Base-by-base conservation (phyloP, 352 stramenopile species). In the Pythium sukuiense region DNA sequence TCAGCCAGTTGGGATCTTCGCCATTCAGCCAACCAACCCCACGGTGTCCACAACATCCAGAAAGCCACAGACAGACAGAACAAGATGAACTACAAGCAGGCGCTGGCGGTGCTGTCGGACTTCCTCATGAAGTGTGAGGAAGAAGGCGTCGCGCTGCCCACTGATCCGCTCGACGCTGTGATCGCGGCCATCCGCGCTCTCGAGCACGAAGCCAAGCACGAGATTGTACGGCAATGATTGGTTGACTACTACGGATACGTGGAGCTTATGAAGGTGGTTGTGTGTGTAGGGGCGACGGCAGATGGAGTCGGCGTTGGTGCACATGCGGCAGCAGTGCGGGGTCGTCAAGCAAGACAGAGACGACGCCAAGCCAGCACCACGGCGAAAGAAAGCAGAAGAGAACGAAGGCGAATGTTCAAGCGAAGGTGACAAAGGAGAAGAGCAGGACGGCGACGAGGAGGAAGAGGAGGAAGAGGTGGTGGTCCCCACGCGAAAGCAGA, bases 81-180 rank as follows among this genome's bases (percentile, higher is more conserved):
- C 41, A 26, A 48, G 41, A 89, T 93, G 85, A 84, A 89, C 54
- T 48, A 73, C 48, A 85, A 82, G 69, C 75, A 83, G 52, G 69
- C 64, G 46, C 73, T 88, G 50, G 58, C 69, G 20, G 61, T 79
- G 46, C 72, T 93, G 12, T 87, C 79, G 33, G 85, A 91, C 33
- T 65, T 91, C 20, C 45, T 93, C 30, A 74, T 87, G 65, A 80
- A 86, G 67, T 91, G 82, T 61, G 79, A 91, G 58, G 65, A 87
- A 48, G 55, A 80, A 29, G 60, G 67, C 45, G 48, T 90, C 20
- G 63, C 65, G 46, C 59, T 90, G 35, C 79, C 84, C 1, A 50
- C 83, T 65, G 79, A 85, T 43, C 67, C 82, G 33, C 76, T 82
- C 54, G 61, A 81, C n/a, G 67, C 72, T 0, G 65, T 90, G 27